Percentiles rank a stretch among this genome's conserved stretches.
phyloP scores from a whole-genome alignment of 2,329 filamentous ascomycete genomes.

The Setomelanomma holmii region DNA sequence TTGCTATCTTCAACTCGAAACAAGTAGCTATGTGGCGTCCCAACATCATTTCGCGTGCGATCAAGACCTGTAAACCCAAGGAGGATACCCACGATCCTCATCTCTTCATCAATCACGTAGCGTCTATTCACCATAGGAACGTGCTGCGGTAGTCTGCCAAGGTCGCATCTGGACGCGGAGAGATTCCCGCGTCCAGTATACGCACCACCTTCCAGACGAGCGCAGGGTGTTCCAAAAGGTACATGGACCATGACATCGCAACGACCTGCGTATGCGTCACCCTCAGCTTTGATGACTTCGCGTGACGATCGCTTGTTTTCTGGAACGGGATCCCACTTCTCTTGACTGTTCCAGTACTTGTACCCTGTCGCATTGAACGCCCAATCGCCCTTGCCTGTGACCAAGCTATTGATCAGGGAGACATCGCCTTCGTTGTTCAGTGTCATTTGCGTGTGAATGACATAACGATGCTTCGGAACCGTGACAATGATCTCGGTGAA shows the following conservation, averaged over 20 bases:
- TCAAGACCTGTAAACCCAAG: constrained; percentile 33
- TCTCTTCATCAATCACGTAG: constrained; percentile 36
- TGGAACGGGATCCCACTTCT: constrained; percentile 28
- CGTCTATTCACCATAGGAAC: constrained; percentile 26
- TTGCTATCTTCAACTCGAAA: constrained; percentile 30
- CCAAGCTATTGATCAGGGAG: constrained; percentile 28
- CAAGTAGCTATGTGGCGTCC: constrained; percentile 34
- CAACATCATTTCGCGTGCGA: constrained; percentile 24
- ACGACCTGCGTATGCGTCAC: constrained; percentile 35
- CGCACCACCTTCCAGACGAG: constrained; percentile 33
- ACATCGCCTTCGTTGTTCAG: constrained; percentile 19
- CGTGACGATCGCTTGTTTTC: constrained; percentile 15
- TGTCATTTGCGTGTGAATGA: constrained; percentile 34
- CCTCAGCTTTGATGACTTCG: constrained; percentile 23
- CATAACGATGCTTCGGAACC: constrained; percentile 25
- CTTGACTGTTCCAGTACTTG: constrained; percentile 19
- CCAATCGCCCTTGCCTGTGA: constrained; percentile 37
- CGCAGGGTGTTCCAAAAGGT: constrained; percentile 31
- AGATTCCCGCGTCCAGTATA: constrained; percentile 22
- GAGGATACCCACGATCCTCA: constrained; percentile 32
- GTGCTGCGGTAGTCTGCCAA: constrained; percentile 14
- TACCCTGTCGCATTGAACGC: constrained; percentile 36
- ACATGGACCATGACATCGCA: constrained; percentile 28
- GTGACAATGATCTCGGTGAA: constrained; percentile 34
- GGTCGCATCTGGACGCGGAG: constrained; percentile 16